Percentiles rank a stretch among this genome's conserved stretches.
Conservation (phyloP, 768 basidiomycete species). For the Termitomyces sp. region DNA sequence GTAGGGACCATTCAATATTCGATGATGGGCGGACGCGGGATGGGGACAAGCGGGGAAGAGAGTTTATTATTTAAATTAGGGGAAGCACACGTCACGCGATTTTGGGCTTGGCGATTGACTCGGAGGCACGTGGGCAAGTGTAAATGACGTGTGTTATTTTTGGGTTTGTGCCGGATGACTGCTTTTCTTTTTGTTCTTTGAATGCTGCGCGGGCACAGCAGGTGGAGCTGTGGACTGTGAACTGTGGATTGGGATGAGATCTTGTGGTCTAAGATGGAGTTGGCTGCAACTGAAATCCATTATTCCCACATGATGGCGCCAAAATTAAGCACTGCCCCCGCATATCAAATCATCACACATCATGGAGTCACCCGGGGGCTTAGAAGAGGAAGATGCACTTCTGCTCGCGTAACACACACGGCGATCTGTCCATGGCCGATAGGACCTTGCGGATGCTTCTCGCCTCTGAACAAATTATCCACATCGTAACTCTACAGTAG, state of each 20-base stretch:
- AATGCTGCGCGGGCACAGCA: too few relatives aligned
- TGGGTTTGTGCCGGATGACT: not conserved
- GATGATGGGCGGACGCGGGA: not conserved
- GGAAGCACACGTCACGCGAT: not conserved
- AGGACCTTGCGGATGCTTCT: not conserved
- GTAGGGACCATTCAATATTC: constrained; percentile 42
- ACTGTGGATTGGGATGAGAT: too few relatives aligned
- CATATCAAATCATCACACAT: too few relatives aligned
- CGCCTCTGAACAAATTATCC: not conserved
- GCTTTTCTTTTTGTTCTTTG: too few relatives aligned
- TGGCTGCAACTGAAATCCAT: too few relatives aligned
- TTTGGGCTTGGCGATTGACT: not conserved
- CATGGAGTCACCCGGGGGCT: too few relatives aligned
- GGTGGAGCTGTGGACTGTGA: too few relatives aligned
- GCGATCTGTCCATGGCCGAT: not conserved
- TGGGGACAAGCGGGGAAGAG: not conserved
- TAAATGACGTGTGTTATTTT: not conserved
- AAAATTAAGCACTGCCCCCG: too few relatives aligned
- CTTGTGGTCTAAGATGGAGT: too few relatives aligned
- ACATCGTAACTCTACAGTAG: too few relatives aligned
- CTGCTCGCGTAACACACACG: not conserved
- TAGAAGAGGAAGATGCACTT: not conserved
- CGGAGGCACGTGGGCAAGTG: not conserved
- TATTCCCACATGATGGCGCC: too few relatives aligned
- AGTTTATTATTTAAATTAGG: too few relatives aligned